A percentile compares a stretch with the other conserved stretches of the same genome.
phyloP scores from a whole-genome alignment of 371 early-diverging fungal species.

The Mucor sp. region DNA sequence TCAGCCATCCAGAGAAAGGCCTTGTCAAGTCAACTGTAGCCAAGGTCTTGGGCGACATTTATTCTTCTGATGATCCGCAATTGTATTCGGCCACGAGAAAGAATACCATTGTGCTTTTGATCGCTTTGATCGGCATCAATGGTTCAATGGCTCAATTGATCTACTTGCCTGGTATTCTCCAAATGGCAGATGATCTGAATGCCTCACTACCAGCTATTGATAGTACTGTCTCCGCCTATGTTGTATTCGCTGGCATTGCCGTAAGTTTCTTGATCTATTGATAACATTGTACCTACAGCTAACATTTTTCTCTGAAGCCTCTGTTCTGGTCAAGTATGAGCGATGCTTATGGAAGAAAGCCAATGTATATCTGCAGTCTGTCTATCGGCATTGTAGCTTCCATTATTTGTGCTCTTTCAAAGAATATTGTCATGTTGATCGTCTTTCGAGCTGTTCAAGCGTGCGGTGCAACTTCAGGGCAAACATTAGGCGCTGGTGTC shows the following conservation, averaged over 20 bases:
- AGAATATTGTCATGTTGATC: slow-evolving; percentile 51
- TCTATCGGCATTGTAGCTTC: slow-evolving; percentile 58
- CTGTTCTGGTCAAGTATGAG: slow-evolving; percentile 65
- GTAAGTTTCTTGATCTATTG: slow-evolving; percentile 3
- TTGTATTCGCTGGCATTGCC: slow-evolving; percentile 32
- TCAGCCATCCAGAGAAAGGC: not conserved
- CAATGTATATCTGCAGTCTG: slow-evolving; percentile 56
- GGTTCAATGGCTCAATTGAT: slow-evolving; percentile 37
- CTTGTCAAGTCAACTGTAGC: not conserved
- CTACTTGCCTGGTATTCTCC: slow-evolving; percentile 41
- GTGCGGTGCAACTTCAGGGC: slow-evolving; percentile 61
- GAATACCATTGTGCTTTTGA: slow-evolving; percentile 30
- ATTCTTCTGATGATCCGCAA: slow-evolving; percentile 31
- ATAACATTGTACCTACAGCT: not conserved
- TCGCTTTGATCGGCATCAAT: slow-evolving; percentile 22
- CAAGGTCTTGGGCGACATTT: slow-evolving; percentile 10
- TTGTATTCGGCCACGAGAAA: slow-evolving; percentile 25
- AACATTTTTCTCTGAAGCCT: slow-evolving; percentile 25
- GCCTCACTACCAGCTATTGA: slow-evolving; percentile 27
- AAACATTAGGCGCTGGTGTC: slow-evolving; percentile 50
- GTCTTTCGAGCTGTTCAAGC: slow-evolving; percentile 67
- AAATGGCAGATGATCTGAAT: slow-evolving; percentile 30
- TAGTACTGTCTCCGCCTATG: slow-evolving; percentile 37
- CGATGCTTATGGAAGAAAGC: slow-evolving; percentile 59
- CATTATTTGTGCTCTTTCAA: slow-evolving; percentile 61